A percentile compares a stretch with the other conserved stretches of the same genome.
Evolutionary conservation across 108 stramenopile species (phyloP).

Genomic region (Nannochloropsis granulata): DNA sequence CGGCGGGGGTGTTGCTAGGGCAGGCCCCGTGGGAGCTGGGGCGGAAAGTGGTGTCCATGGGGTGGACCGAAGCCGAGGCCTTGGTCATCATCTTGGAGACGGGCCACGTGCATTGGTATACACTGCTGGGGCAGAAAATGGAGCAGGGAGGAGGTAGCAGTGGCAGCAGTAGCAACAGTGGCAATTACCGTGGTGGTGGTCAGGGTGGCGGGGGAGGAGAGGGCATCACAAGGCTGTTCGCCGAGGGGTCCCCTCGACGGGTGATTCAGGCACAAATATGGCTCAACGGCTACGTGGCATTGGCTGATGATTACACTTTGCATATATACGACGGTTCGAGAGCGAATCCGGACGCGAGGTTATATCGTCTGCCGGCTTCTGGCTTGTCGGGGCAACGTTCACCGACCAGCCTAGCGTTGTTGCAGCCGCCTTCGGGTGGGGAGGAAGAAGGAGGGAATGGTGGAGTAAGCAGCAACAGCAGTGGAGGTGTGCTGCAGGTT

Average conservation of each 20-base stretch:
- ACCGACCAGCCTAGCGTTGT: background rate
- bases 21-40: constrained; percentile 1
- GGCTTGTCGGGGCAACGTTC: background rate
- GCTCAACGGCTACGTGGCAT: constrained; percentile 18
- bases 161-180: background rate
- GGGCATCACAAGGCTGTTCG: background rate
- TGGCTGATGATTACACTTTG: background rate
- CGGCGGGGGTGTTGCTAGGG: constrained; percentile 3
- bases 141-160: background rate
- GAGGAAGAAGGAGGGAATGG: background rate
- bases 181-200: background rate
- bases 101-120: constrained; percentile 2
- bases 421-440: background rate
- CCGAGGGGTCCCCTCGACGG: background rate
- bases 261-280: constrained; percentile 15
- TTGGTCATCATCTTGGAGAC: constrained; percentile 12
- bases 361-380: background rate
- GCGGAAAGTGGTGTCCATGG: constrained; percentile 12
- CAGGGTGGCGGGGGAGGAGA: background rate
- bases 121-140: background rate
- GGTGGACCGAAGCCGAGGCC: constrained; percentile 24
- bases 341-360: background rate
- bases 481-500: background rate
- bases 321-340: background rate
- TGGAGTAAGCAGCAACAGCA: background rate